phyloP scores from a whole-genome alignment of 345 rosid species.

The Sonneratia alba region DNA sequence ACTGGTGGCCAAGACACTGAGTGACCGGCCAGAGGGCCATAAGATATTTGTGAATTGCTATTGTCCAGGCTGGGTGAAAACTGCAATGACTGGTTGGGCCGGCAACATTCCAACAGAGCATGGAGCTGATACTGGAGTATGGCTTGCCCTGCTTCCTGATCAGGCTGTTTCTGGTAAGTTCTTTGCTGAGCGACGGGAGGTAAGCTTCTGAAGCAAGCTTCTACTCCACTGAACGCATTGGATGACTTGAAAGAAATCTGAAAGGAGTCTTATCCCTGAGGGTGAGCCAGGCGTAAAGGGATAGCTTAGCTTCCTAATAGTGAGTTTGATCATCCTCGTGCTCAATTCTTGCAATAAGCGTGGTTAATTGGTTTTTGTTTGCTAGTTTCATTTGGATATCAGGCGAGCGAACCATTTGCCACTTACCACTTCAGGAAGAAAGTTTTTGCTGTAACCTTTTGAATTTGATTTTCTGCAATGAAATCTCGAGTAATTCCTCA shows the following conservation, averaged over 20 bases:
- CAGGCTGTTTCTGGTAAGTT: constrained; percentile 66
- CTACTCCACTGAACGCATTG: background rate
- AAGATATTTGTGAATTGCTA: constrained; percentile 74
- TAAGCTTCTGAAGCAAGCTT: constrained; percentile 35
- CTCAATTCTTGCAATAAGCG: background rate
- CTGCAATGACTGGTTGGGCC: constrained; percentile 94
- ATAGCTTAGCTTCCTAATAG: background rate
- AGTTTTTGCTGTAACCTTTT: too few species aligned
- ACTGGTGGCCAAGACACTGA: constrained; percentile 47
- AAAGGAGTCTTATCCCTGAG: background rate
- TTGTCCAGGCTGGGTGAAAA: constrained; percentile 98
- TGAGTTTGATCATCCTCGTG: background rate
- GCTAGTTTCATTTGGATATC: background rate
- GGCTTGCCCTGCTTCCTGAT: constrained; percentile 85
- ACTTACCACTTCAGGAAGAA: too few species aligned
- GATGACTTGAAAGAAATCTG: background rate
- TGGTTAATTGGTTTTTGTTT: background rate
- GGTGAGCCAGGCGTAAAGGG: background rate
- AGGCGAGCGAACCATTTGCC: background rate
- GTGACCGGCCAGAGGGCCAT: constrained; percentile 58
- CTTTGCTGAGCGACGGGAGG: constrained; percentile 89
- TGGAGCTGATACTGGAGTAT: constrained; percentile 91
- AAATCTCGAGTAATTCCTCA: too few species aligned
- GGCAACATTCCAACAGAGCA: constrained; percentile 72
- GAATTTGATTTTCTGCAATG: too few species aligned